phyloP scores from a whole-genome alignment of 768 basidiomycete genomes.

The Serpula lacrymans region DNA sequence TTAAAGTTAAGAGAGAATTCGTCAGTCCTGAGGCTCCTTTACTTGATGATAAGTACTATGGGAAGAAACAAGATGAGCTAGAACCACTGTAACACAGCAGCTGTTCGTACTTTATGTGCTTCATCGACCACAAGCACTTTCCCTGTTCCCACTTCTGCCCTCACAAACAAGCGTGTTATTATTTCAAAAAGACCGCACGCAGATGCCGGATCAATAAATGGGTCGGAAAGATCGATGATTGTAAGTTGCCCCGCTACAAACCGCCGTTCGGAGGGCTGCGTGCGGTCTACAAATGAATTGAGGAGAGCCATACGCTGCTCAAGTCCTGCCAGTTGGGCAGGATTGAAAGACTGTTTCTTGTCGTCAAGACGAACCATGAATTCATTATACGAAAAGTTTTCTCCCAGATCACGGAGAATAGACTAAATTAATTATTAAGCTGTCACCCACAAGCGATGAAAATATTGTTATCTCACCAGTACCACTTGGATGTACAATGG shows the following conservation, averaged over 20 bases:
- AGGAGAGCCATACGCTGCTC: conserved; percentile 64
- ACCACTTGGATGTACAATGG: conserved; percentile 71
- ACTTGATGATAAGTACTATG: conserved; percentile 55
- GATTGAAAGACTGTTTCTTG: conserved; percentile 52
- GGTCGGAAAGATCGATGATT: conserved; percentile 69
- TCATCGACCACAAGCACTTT: conserved; percentile 74
- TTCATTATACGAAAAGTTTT: conserved; percentile 47
- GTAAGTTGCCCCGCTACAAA: conserved; percentile 60
- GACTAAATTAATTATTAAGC: conserved; percentile 34
- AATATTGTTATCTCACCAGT: conserved; percentile 40
- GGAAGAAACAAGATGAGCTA: not conserved
- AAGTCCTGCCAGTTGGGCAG: conserved; percentile 49
- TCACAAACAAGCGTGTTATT: conserved; percentile 58
- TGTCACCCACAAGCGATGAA: not conserved
- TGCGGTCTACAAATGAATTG: conserved; percentile 49
- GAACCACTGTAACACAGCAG: not conserved
- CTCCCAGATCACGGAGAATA: conserved; percentile 61
- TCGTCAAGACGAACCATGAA: conserved; percentile 47
- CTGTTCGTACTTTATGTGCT: conserved; percentile 69
- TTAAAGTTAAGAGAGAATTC: conserved; percentile 52
- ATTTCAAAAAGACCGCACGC: conserved; percentile 75
- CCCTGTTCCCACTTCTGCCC: conserved; percentile 56
- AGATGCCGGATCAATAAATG: conserved; percentile 63
- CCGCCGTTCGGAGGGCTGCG: conserved; percentile 23
- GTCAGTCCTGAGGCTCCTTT: conserved; percentile 51